These are phyloP conservation scores for Arthrinium puccinioides DNA, from an alignment of 2,329 filamentous ascomycete species.

Conservation along the genomic window DNA sequence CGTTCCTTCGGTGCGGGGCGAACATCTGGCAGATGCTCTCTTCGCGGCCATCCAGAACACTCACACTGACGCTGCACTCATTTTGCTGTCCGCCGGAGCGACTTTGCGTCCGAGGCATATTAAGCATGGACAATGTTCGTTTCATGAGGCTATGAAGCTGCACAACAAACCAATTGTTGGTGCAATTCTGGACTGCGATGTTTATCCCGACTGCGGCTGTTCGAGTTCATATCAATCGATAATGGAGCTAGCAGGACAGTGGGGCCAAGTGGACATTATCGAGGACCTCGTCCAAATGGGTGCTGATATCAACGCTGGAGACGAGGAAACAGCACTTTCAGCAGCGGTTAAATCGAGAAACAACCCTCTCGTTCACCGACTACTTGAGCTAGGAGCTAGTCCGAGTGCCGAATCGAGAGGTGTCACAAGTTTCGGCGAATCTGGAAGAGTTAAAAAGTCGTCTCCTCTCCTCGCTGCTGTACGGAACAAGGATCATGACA, in stretches of 20 bases:
- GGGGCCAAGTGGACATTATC: not conserved
- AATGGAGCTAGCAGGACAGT: not conserved
- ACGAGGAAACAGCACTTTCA: not conserved
- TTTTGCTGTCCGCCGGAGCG: not conserved
- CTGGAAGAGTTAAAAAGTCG: no score
- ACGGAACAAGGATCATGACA: not conserved
- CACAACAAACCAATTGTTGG: not conserved
- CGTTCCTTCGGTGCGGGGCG: not conserved
- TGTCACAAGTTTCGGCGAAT: not conserved
- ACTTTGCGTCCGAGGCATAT: no score
- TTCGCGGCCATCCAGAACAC: not conserved
- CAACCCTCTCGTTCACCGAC: not conserved
- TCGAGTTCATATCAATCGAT: no score
- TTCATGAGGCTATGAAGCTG: not conserved
- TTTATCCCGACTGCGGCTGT: no score
- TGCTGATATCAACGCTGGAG: not conserved
- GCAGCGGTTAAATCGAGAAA: not conserved
- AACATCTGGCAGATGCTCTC: not conserved
- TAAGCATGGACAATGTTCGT: no score
- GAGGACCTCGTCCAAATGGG: not conserved
- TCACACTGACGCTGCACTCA: not conserved
- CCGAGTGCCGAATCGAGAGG: not conserved
- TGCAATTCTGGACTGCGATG: not conserved
- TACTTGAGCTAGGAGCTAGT: not conserved
- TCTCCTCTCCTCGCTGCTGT: not conserved